Conservation (phyloP, 2,329 filamentous ascomycete species). For the Thyridium curvatum region DNA sequence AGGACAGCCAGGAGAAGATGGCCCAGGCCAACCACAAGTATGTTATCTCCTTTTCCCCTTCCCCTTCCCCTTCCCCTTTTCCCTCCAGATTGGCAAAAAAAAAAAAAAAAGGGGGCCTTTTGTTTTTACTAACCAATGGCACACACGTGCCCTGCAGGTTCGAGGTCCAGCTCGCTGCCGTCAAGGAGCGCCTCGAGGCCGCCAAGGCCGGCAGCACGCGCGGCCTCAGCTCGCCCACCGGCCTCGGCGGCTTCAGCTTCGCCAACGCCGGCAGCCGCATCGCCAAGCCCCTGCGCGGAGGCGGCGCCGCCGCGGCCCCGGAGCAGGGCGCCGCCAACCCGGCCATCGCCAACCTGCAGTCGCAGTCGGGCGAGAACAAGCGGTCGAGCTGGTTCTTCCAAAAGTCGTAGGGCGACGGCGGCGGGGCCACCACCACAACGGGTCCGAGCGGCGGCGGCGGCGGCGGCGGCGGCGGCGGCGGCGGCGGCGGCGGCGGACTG, state of each 20-base stretch:
- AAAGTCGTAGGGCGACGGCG: slow-evolving; percentile 8
- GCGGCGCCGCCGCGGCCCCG: slow-evolving; percentile 40
- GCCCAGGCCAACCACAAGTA: slow-evolving; percentile 97
- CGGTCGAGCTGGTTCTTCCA: slow-evolving; percentile 45
- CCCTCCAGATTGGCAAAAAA: not conserved
- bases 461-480: too few relatives aligned
- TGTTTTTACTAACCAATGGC: slow-evolving; percentile 22
- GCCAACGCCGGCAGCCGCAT: slow-evolving; percentile 57
- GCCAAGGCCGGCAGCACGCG: slow-evolving; percentile 89
- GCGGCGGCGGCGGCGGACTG: too few relatives aligned
- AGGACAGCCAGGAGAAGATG: slow-evolving; percentile 97
- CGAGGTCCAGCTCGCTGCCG: slow-evolving; percentile 90
- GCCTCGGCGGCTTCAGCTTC: slow-evolving; percentile 65
- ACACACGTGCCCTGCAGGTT: slow-evolving; percentile 58
- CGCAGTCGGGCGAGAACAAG: slow-evolving; percentile 61
- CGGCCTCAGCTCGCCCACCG: slow-evolving; percentile 61
- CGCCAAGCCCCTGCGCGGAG: slow-evolving; percentile 62
- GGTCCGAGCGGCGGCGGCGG: too few relatives aligned
- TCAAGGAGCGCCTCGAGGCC: slow-evolving; percentile 95
- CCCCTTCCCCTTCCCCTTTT: slow-evolving; percentile 4
- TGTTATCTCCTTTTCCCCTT: slow-evolving; percentile 23
- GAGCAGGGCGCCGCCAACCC: slow-evolving; percentile 39
- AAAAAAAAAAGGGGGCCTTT: not conserved
- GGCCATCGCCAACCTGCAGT: slow-evolving; percentile 50
- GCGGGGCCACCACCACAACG: too few relatives aligned